Evolutionary conservation across 768 basidiomycete genomes (phyloP).

Genomic region (Sporobolomyces pararoseus): DNA sequence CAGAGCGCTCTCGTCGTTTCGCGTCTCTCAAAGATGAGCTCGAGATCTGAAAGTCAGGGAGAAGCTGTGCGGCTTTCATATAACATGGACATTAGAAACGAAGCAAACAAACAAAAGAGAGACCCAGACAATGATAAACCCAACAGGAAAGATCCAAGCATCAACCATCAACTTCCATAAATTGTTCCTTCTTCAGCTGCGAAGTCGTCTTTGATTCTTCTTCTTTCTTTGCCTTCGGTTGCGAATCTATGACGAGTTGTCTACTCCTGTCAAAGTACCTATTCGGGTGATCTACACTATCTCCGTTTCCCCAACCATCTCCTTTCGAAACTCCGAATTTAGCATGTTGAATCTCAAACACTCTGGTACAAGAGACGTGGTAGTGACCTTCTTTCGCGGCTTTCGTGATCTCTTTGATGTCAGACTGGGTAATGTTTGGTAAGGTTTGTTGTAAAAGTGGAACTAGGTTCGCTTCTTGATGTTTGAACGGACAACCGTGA

Average conservation of each 20-base stretch:
- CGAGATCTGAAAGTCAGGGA: background rate
- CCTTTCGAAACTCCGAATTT: slow-evolving; percentile 68
- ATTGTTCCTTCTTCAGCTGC: no score
- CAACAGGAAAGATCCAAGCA: no score
- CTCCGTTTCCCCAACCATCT: slow-evolving; percentile 78
- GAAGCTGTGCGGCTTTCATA: no score
- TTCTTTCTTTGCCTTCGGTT: slow-evolving; percentile 46
- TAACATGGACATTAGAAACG: no score
- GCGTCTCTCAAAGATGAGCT: no score
- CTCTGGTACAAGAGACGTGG: slow-evolving; percentile 93
- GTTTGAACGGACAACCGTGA: slow-evolving; percentile 90
- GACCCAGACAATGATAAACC: no score
- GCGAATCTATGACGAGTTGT: slow-evolving; percentile 54
- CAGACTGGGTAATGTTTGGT: slow-evolving; percentile 61
- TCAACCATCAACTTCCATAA: no score
- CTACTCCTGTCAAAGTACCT: slow-evolving; percentile 55
- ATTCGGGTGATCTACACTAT: slow-evolving; percentile 91
- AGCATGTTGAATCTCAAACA: slow-evolving; percentile 89
- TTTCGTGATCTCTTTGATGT: slow-evolving; percentile 76
- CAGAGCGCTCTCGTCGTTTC: no score
- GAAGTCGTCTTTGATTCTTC: slow-evolving; percentile 39
- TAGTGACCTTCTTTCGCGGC: slow-evolving; percentile 75
- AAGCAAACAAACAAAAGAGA: no score
- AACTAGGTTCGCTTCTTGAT: slow-evolving; percentile 77
- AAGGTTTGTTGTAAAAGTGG: slow-evolving; percentile 68